Evolutionary conservation across 2,329 filamentous ascomycete species (phyloP).

Genomic region (Akanthomyces lecanii): DNA sequence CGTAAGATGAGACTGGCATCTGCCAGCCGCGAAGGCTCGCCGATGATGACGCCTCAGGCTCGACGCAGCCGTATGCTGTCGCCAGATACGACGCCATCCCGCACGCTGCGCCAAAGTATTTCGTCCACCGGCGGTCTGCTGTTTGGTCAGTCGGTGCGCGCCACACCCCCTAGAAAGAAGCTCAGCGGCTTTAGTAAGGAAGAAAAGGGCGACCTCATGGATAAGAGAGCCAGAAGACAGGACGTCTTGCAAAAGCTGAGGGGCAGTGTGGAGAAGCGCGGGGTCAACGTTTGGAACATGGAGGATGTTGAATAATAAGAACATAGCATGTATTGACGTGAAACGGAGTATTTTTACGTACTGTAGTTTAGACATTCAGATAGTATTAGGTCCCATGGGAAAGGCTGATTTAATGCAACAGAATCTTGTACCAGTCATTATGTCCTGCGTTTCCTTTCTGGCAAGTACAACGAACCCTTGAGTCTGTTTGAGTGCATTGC

Average conservation of each 20-base stretch:
- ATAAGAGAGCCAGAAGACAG: constrained; percentile 49
- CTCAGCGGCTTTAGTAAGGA: constrained; percentile 55
- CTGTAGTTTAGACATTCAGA: constrained; percentile 25
- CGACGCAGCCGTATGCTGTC: constrained; percentile 37
- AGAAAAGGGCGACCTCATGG: constrained; percentile 55
- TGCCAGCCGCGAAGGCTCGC: constrained; percentile 41
- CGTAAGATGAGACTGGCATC: constrained; percentile 60
- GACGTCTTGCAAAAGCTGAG: constrained; percentile 50
- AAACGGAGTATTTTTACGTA: neutral
- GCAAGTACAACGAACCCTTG: too few species aligned
- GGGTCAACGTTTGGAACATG: constrained; percentile 47
- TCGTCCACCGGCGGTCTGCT: constrained; percentile 33
- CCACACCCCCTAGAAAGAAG: constrained; percentile 55
- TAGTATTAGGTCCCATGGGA: constrained; percentile 17
- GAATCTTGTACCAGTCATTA: neutral
- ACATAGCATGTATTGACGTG: constrained; percentile 20
- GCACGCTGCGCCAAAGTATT: constrained; percentile 39
- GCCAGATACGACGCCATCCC: constrained; percentile 40
- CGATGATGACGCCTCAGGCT: constrained; percentile 36
- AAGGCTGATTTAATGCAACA: neutral
- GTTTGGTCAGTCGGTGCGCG: constrained; percentile 36
- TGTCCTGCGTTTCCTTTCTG: neutral
- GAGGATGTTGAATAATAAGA: constrained; percentile 42
- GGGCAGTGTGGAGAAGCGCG: constrained; percentile 45
- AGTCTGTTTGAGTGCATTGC: too few species aligned